phyloP scores from a whole-genome alignment of 495 filamentous ascomycete genomes.

The Geoglossum glabrum region DNA sequence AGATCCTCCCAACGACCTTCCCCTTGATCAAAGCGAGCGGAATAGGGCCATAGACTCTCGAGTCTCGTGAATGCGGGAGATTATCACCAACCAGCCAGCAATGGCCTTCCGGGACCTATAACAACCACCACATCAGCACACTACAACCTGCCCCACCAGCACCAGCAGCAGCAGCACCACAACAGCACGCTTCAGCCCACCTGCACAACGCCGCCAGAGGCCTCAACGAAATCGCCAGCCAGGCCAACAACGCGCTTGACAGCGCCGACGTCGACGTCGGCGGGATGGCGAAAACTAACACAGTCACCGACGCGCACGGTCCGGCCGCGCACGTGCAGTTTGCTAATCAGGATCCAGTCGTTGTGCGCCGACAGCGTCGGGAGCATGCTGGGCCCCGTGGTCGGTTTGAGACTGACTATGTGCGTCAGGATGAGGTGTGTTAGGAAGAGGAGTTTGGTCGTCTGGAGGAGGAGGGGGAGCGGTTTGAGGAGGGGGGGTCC shows the following conservation, averaged over 20 bases:
- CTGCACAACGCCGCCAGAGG: constrained; percentile 24
- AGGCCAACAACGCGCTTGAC: constrained; percentile 74
- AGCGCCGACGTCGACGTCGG: constrained; percentile 36
- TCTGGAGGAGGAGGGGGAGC: not conserved
- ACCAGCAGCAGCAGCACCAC: not conserved
- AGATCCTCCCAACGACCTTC: constrained; percentile 54
- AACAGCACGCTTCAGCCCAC: constrained; percentile 60
- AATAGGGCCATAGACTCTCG: constrained; percentile 64
- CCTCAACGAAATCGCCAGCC: constrained; percentile 75
- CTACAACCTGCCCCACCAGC: not conserved
- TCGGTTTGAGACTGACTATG: constrained; percentile 28
- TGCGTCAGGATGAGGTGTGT: constrained; percentile 38
- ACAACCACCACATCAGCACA: constrained; percentile 1
- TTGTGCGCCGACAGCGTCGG: constrained; percentile 48
- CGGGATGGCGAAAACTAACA: constrained; percentile 55
- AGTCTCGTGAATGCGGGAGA: constrained; percentile 62
- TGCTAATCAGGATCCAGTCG: constrained; percentile 48
- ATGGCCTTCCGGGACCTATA: constrained; percentile 70
- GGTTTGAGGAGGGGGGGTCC: not conserved
- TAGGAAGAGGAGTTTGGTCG: not conserved
- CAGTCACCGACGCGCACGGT: constrained; percentile 62
- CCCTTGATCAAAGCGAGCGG: constrained; percentile 69
- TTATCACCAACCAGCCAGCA: constrained; percentile 83
- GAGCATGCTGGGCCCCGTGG: constrained; percentile 57
- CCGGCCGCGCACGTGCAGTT: constrained; percentile 43